These are phyloP conservation scores for Aphanomyces cochlioides DNA, from an alignment of 352 stramenopile genomes.

Conservation along the genomic window DNA sequence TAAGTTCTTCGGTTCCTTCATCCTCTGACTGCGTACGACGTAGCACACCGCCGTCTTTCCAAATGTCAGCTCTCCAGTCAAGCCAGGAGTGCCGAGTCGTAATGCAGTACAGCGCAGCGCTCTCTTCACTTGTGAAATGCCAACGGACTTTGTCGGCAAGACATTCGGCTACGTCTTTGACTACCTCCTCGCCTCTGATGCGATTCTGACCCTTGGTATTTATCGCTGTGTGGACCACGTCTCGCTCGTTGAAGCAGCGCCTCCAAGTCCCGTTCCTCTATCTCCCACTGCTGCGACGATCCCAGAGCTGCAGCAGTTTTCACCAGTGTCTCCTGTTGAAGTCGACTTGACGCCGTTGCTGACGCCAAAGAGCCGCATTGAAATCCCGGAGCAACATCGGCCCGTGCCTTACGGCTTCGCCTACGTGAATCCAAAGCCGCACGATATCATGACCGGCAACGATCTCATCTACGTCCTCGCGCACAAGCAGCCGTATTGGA, in stretches of 20 bases:
- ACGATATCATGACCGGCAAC: constrained; percentile 70
- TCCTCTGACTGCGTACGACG: not conserved
- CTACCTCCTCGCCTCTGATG: constrained; percentile 74
- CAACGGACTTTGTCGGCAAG: constrained; percentile 73
- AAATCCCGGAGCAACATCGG: constrained; percentile 59
- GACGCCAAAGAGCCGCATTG: constrained; percentile 35
- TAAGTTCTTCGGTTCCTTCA: constrained; percentile 26
- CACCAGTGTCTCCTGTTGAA: constrained; percentile 23
- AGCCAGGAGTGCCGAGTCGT: not conserved
- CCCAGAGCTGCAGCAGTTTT: not conserved
- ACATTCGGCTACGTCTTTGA: constrained; percentile 84
- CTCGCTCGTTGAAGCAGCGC: constrained; percentile 29
- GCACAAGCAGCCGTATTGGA: constrained; percentile 76
- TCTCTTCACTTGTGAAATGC: constrained; percentile 75
- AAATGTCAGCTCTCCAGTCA: constrained; percentile 30
- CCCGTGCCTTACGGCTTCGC: constrained; percentile 78
- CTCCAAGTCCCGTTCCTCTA: not conserved
- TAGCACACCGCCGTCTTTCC: constrained; percentile 31
- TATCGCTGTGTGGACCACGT: constrained; percentile 73
- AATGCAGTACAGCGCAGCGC: constrained; percentile 53
- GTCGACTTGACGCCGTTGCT: constrained; percentile 26
- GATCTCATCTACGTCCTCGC: constrained; percentile 82
- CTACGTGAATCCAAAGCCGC: constrained; percentile 76
- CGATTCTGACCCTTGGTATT: constrained; percentile 70
- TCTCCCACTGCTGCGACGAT: constrained; percentile 10